phyloP scores from a whole-genome alignment of 306 rosid species.

The Ammopiptanthus mongolicus region DNA sequence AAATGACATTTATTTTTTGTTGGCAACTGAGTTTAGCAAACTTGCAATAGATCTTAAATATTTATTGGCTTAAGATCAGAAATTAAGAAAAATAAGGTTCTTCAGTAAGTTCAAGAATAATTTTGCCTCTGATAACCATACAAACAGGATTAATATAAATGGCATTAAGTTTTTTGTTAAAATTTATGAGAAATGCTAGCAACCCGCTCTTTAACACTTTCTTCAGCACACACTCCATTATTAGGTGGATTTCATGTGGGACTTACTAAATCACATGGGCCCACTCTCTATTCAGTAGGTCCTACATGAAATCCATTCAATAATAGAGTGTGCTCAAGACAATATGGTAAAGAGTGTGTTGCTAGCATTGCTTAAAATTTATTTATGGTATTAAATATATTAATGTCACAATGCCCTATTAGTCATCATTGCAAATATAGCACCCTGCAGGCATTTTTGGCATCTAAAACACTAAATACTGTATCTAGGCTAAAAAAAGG shows the following conservation, averaged over 20 bases:
- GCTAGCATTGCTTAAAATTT: not conserved
- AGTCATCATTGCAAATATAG: not conserved
- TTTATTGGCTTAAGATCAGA: constrained; percentile 8
- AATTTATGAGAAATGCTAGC: too few relatives aligned
- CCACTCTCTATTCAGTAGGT: too few relatives aligned
- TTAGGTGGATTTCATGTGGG: too few relatives aligned
- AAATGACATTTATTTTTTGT: constrained; percentile 7
- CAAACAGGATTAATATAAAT: not conserved
- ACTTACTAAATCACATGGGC: too few relatives aligned
- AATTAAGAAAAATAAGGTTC: not conserved
- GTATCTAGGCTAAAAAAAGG: not conserved
- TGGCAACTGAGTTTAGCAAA: constrained; percentile 12
- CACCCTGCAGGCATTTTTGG: not conserved
- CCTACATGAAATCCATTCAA: too few relatives aligned
- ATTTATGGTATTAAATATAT: not conserved
- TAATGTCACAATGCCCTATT: not conserved
- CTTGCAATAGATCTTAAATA: constrained; percentile 5
- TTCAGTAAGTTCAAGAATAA: not conserved
- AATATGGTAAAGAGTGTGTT: too few relatives aligned
- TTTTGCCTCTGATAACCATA: not conserved
- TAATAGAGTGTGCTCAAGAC: too few relatives aligned
- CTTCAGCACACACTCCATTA: too few relatives aligned
- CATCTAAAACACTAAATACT: not conserved
- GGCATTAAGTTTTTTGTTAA: not conserved
- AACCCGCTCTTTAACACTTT: too few relatives aligned